These are phyloP conservation scores for Datura wrightii DNA, from an alignment of 257 asterid genomes.

Conservation along the genomic window DNA sequence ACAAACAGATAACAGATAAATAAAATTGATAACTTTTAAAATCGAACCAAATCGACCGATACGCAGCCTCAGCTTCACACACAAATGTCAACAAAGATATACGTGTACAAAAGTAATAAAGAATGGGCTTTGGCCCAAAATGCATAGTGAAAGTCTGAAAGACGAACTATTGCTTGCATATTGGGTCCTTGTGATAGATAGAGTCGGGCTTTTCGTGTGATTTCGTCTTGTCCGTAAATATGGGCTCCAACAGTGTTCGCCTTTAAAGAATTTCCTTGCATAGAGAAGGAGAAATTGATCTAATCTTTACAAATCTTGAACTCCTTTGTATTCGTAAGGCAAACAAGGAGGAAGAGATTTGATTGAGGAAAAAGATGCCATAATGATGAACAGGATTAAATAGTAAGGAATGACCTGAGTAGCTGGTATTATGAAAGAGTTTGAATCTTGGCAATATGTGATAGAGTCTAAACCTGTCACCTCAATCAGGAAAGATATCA, in stretches of 20 bases:
- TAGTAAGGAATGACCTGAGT: neutral
- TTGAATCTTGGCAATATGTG: neutral
- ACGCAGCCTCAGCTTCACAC: too few species aligned
- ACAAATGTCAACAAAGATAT: neutral
- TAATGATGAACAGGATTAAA: neutral
- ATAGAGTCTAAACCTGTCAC: neutral
- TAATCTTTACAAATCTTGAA: neutral
- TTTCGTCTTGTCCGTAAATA: too few species aligned
- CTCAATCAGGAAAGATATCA: neutral
- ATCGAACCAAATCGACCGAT: too few species aligned
- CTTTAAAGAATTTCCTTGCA: neutral
- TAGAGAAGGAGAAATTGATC: neutral
- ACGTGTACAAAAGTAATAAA: neutral
- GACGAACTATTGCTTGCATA: neutral
- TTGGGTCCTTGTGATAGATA: neutral
- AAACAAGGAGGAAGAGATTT: neutral
- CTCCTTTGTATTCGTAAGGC: neutral
- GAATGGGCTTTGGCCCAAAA: constrained; percentile 20
- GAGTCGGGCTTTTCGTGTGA: neutral
- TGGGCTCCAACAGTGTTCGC: neutral
- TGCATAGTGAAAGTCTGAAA: neutral
- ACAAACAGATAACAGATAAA: too few species aligned
- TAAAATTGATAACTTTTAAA: too few species aligned
- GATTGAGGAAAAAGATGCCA: neutral
- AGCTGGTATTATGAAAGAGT: neutral